Percentiles rank a stretch among this genome's conserved stretches.
These are phyloP conservation scores for Bromus sterilis DNA, from an alignment of 176 grass and related monocot species.

Conservation along the genomic window DNA sequence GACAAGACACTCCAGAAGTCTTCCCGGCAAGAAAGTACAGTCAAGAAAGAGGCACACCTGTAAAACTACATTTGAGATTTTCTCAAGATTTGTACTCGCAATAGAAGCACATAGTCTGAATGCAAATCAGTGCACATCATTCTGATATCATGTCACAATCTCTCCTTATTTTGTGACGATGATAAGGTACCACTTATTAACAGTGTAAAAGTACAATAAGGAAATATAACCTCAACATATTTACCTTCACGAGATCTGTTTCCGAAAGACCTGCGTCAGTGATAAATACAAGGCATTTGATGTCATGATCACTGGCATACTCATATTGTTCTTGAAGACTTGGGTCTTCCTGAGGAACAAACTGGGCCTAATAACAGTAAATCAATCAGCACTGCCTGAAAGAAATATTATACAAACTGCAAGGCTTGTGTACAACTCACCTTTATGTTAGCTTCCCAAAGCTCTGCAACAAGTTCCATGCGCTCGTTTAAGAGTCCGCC, in stretches of 20 bases:
- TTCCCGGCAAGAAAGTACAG: neutral
- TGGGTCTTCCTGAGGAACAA: slow-evolving; percentile 84
- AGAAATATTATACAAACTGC: neutral
- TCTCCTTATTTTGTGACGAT: neutral
- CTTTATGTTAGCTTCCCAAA: slow-evolving; percentile 95
- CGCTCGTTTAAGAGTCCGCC: slow-evolving; percentile 74
- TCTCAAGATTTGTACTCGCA: slow-evolving; percentile 1
- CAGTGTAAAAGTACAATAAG: neutral
- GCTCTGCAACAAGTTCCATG: slow-evolving; percentile 84
- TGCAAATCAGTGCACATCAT: neutral
- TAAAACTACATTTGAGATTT: neutral
- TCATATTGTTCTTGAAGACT: slow-evolving; percentile 98
- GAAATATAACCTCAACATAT: neutral
- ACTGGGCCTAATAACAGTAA: slow-evolving; percentile 63
- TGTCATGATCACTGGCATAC: slow-evolving; percentile 90
- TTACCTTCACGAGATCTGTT: slow-evolving; percentile 81
- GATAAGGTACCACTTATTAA: neutral
- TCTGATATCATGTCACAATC: neutral
- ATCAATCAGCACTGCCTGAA: neutral
- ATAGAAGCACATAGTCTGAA: neutral
- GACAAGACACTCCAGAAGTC: neutral
- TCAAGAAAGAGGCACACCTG: neutral
- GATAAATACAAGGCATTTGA: slow-evolving; percentile 85
- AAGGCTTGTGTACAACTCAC: slow-evolving; percentile 26
- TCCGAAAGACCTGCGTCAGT: slow-evolving; percentile 83